A percentile compares a stretch with the other conserved stretches of the same genome.
phyloP scores from a whole-genome alignment of 352 stramenopile genomes.

The Phytophthora palmivora region DNA sequence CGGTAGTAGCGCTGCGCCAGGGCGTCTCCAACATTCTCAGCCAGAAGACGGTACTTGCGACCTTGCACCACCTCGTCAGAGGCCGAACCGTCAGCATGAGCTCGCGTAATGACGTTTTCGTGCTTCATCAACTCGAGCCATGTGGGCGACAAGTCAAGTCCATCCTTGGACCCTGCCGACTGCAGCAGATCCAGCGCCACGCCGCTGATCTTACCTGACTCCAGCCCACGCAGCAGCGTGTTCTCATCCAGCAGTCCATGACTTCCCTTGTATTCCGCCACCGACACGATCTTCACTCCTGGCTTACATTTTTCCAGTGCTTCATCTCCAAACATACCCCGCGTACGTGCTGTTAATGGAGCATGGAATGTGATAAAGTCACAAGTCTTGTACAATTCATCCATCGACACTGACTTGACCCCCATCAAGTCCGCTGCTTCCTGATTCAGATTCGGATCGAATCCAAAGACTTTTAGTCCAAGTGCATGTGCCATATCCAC shows the following conservation, averaged over 20 bases:
- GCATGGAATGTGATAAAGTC: constrained; percentile 97
- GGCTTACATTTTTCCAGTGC: constrained; percentile 90
- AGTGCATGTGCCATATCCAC: constrained; percentile 81
- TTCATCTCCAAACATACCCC: constrained; percentile 86
- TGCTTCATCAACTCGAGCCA: constrained; percentile 86
- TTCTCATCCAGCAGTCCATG: constrained; percentile 85
- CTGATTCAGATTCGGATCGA: constrained; percentile 79
- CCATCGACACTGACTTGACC: constrained; percentile 65
- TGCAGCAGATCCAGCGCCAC: constrained; percentile 84
- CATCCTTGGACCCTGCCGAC: constrained; percentile 24
- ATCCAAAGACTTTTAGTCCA: constrained; percentile 71
- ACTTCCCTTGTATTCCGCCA: constrained; percentile 74
- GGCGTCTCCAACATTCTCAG: constrained; percentile 82
- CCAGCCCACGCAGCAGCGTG: constrained; percentile 71
- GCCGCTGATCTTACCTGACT: constrained; percentile 84
- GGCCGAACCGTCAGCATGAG: constrained; percentile 90
- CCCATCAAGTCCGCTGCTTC: constrained; percentile 68
- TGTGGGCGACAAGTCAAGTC: constrained; percentile 36
- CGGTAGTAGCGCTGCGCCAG: constrained; percentile 74
- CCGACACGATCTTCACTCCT: constrained; percentile 90
- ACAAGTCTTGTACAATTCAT: constrained; percentile 69
- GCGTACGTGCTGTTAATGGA: constrained; percentile 93
- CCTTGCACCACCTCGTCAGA: constrained; percentile 79
- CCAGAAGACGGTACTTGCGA: constrained; percentile 77
- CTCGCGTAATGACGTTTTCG: constrained; percentile 87